Conservation (phyloP, 768 basidiomycete species). For the Lentinula guzmanii region DNA sequence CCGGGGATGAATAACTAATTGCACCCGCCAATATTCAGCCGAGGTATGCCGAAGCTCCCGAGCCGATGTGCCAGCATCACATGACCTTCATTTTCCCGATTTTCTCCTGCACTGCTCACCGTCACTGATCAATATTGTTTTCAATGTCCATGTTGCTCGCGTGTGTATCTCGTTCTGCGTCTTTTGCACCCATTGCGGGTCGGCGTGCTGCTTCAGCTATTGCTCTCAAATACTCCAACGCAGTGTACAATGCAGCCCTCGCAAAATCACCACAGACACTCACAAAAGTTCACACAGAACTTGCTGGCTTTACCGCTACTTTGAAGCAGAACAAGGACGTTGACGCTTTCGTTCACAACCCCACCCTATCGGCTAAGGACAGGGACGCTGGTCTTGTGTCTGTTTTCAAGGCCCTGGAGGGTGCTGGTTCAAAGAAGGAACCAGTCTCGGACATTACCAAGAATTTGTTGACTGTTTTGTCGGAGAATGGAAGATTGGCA, state of each 20-base stretch:
- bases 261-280: slow-evolving; percentile 79
- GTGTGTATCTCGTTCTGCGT: slow-evolving; percentile 46
- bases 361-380: slow-evolving; percentile 81
- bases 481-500: slow-evolving; percentile 87
- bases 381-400: slow-evolving; percentile 60
- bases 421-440: slow-evolving; percentile 59
- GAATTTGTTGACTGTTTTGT: slow-evolving; percentile 86
- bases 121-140: too few species aligned
- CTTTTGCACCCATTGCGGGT: slow-evolving; percentile 43
- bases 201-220: slow-evolving; percentile 74
- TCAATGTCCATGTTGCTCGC: slow-evolving; percentile 47
- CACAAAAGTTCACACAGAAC: slow-evolving; percentile 81
- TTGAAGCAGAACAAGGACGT: slow-evolving; percentile 64
- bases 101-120: not conserved
- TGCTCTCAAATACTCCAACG: slow-evolving; percentile 80
- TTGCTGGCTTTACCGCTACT: slow-evolving; percentile 61
- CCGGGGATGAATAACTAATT: not conserved
- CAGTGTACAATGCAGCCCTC: slow-evolving; percentile 75
- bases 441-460: slow-evolving; percentile 80
- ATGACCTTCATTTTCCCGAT: not conserved
- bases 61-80: not conserved
- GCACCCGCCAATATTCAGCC: not conserved
- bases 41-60: not conserved
- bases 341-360: slow-evolving; percentile 76
- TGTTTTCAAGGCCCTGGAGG: slow-evolving; percentile 66